Conservation (phyloP, 768 basidiomycete genomes). For the Termitomyces heimii region DNA sequence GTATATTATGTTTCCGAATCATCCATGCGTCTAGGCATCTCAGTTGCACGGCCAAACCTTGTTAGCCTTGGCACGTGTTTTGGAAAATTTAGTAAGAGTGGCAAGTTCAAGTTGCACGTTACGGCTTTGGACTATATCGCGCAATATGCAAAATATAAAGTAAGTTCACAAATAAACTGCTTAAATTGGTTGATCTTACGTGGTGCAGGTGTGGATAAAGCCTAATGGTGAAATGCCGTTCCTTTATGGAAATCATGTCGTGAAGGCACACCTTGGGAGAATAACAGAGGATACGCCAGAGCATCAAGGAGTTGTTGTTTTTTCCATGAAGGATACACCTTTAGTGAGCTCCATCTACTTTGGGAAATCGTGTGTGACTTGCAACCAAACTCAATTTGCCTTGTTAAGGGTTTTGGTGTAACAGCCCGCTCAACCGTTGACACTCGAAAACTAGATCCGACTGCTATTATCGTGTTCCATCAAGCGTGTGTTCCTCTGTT, state of each 20-base stretch:
- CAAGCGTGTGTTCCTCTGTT: constrained; percentile 65
- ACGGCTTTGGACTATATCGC: constrained; percentile 90
- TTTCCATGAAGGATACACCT: constrained; percentile 92
- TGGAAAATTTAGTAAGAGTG: constrained; percentile 95
- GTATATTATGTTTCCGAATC: constrained; percentile 97
- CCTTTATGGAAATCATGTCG: constrained; percentile 96
- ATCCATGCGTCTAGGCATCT: constrained; percentile 89
- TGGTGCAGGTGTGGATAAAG: constrained; percentile 90
- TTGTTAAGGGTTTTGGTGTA: constrained; percentile 86
- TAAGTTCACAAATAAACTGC: constrained; percentile 22
- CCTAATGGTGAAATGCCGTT: constrained; percentile 99
- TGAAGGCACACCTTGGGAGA: constrained; percentile 97
- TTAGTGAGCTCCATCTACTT: constrained; percentile 49
- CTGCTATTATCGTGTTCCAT: constrained; percentile 96
- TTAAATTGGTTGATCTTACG: neutral
- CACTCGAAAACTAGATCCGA: constrained; percentile 95
- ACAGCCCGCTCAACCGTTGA: constrained; percentile 94
- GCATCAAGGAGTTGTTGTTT: constrained; percentile 97
- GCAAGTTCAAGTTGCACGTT: constrained; percentile 96
- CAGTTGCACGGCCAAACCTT: constrained; percentile 88
- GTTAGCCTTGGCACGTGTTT: constrained; percentile 94
- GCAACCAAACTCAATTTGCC: neutral
- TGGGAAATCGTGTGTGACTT: neutral
- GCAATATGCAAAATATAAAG: constrained; percentile 98
- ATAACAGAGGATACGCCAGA: constrained; percentile 99